phyloP scores from a whole-genome alignment of 2,329 filamentous ascomycete species.

The Pestalotiopsis sp. region DNA sequence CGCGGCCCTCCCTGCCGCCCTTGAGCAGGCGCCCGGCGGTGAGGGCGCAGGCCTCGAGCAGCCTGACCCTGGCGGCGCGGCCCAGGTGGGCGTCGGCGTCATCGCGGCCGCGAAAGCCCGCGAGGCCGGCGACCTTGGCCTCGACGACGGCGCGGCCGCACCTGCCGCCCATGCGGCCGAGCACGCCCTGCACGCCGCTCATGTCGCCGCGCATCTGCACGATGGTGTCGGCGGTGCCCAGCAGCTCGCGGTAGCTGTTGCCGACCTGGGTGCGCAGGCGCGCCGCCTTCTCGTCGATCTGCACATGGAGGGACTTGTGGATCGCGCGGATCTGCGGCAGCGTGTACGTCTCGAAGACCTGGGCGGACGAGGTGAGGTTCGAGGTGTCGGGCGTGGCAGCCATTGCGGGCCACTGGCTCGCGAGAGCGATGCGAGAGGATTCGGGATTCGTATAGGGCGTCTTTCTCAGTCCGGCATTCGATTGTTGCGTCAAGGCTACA shows the following conservation, averaged over 20 bases:
- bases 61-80: conserved; percentile 46
- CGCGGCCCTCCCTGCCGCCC: conserved; percentile 40
- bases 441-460: neutral
- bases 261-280: conserved; percentile 68
- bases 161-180: conserved; percentile 72
- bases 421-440: neutral
- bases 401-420: conserved; percentile 24
- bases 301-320: conserved; percentile 60
- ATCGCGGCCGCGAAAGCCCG: conserved; percentile 41
- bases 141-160: conserved; percentile 76
- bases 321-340: conserved; percentile 67
- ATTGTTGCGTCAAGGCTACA: neutral
- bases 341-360: conserved; percentile 60
- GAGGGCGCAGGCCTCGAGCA: conserved; percentile 56
- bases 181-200: conserved; percentile 69
- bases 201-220: conserved; percentile 85
- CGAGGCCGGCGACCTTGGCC: conserved; percentile 63
- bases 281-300: conserved; percentile 64
- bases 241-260: conserved; percentile 79
- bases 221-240: conserved; percentile 92
- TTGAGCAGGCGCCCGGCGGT: conserved; percentile 53
- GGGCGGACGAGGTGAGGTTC: conserved; percentile 49
- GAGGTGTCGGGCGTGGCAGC: conserved; percentile 46
- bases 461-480: neutral
- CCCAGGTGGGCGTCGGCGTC: conserved; percentile 27